Percentiles rank a stretch among this genome's conserved stretches.
phyloP scores from a whole-genome alignment of 345 rosid species.

The Isatis tinctoria region DNA sequence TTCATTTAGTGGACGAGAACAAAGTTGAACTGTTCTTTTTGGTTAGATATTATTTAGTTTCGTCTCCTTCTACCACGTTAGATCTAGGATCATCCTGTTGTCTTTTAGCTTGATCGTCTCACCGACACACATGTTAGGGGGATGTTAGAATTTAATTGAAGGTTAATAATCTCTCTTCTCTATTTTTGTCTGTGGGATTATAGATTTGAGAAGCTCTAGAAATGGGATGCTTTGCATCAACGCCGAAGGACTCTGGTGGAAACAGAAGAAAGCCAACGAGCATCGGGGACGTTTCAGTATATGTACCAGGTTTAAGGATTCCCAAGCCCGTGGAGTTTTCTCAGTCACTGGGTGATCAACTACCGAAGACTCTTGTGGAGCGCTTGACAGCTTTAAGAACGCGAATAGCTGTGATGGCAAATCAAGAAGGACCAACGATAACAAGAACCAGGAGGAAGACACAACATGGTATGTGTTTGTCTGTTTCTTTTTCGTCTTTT shows the following conservation, averaged over 20 bases:
- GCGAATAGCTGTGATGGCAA: slow-evolving; percentile 94
- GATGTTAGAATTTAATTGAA: not conserved
- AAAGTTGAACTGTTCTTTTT: slow-evolving; percentile 36
- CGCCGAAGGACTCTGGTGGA: slow-evolving; percentile 73
- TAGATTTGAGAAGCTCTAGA: slow-evolving; percentile 29
- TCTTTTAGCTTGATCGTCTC: slow-evolving; percentile 26
- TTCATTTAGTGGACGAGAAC: slow-evolving; percentile 32
- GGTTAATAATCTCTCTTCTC: slow-evolving; percentile 8
- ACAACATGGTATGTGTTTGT: slow-evolving; percentile 67
- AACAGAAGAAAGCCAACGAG: slow-evolving; percentile 77
- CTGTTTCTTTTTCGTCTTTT: not conserved
- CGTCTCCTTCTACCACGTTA: slow-evolving; percentile 27
- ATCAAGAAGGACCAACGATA: slow-evolving; percentile 94
- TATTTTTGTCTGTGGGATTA: slow-evolving; percentile 14
- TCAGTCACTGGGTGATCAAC: slow-evolving; percentile 57
- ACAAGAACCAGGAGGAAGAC: slow-evolving; percentile 93
- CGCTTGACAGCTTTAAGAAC: slow-evolving; percentile 84
- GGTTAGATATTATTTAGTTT: slow-evolving; percentile 49
- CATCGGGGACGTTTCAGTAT: slow-evolving; percentile 89
- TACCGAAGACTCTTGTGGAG: slow-evolving; percentile 72
- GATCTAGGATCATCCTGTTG: slow-evolving; percentile 6
- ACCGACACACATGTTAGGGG: slow-evolving; percentile 3
- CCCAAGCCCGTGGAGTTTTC: slow-evolving; percentile 87
- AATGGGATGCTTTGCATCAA: slow-evolving; percentile 95
- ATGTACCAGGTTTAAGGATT: slow-evolving; percentile 91